A percentile compares a stretch with the other conserved stretches of the same genome.
Conservation (phyloP, 805 yeast species). For the Pichia phayaonensis region DNA sequence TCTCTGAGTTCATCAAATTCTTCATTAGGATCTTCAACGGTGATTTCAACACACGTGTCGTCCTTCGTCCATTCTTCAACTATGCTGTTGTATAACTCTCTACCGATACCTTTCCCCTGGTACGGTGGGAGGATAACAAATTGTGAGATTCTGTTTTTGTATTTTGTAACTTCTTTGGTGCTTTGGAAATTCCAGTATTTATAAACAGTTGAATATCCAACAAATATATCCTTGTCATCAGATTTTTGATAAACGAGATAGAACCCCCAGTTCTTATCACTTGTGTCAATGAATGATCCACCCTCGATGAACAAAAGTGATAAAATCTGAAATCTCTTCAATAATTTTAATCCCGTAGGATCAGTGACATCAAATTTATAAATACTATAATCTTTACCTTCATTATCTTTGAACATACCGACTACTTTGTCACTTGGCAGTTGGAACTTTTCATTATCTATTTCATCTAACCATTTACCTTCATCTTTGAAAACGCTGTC, state of each 20-base stretch:
- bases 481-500: constrained; percentile 58
- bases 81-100: constrained; percentile 50
- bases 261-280: constrained; percentile 75
- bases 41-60: constrained; percentile 52
- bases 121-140: constrained; percentile 78
- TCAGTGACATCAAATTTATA: constrained; percentile 41
- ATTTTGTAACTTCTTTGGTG: constrained; percentile 37
- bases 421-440: constrained; percentile 28
- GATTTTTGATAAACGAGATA: constrained; percentile 41
- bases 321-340: constrained; percentile 66
- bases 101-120: constrained; percentile 71
- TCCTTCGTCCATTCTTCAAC: constrained; percentile 50
- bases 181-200: constrained; percentile 64
- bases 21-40: constrained; percentile 93
- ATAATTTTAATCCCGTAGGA: constrained; percentile 42
- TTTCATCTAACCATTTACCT: constrained; percentile 52
- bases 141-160: constrained; percentile 78
- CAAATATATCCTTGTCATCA: constrained; percentile 37
- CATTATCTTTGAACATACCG: constrained; percentile 8
- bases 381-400: constrained; percentile 39
- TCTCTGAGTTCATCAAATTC: constrained; percentile 88
- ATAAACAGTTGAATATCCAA: constrained; percentile 80
- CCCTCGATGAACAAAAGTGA: constrained; percentile 87
- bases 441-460: constrained; percentile 37
- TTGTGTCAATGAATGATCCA: constrained; percentile 75